phyloP scores from a whole-genome alignment of 208 protist genomes.

The Acanthamoeba royreba region DNA sequence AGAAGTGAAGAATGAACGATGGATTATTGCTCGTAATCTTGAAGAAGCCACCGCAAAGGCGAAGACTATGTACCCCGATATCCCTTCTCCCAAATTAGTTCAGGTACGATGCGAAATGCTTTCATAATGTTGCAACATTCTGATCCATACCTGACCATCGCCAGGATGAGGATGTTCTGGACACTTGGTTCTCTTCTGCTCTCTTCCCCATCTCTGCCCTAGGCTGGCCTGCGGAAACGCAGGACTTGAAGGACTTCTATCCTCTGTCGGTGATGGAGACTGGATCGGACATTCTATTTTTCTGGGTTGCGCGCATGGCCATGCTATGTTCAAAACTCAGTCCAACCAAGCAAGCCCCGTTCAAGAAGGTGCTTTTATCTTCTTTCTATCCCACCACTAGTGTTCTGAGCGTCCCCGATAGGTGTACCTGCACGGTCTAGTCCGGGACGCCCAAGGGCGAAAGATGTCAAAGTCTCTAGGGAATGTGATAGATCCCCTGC shows the following conservation, averaged over 20 bases:
- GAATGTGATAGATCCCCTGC: slow-evolving; percentile 99
- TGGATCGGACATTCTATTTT: slow-evolving; percentile 99
- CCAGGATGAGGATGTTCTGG: slow-evolving; percentile 99
- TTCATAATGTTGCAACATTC: not conserved
- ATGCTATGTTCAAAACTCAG: slow-evolving; percentile 98
- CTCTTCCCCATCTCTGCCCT: slow-evolving; percentile 98
- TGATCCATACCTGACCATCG: not conserved
- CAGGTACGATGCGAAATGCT: slow-evolving; percentile 49
- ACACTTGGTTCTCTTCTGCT: slow-evolving; percentile 99
- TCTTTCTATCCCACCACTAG: slow-evolving; percentile 79
- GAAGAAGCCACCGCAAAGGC: slow-evolving; percentile 94
- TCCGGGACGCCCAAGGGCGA: slow-evolving; percentile 98
- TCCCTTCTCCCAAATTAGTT: slow-evolving; percentile 40
- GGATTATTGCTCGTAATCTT: slow-evolving; percentile 90
- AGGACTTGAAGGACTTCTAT: slow-evolving; percentile 87
- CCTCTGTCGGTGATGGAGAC: slow-evolving; percentile 97
- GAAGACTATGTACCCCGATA: slow-evolving; percentile 77
- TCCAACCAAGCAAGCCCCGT: slow-evolving; percentile 87
- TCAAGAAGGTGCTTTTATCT: slow-evolving; percentile 87
- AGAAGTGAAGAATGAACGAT: slow-evolving; percentile 76
- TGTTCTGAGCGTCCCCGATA: not conserved
- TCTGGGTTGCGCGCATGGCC: slow-evolving; percentile 99
- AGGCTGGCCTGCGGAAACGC: slow-evolving; percentile 90
- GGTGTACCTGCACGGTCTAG: slow-evolving; percentile 98
- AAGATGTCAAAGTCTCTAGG: slow-evolving; percentile 99